Base-by-base conservation (phyloP, 2,329 filamentous ascomycete genomes). In the Trichoderma arundinaceum region DNA sequence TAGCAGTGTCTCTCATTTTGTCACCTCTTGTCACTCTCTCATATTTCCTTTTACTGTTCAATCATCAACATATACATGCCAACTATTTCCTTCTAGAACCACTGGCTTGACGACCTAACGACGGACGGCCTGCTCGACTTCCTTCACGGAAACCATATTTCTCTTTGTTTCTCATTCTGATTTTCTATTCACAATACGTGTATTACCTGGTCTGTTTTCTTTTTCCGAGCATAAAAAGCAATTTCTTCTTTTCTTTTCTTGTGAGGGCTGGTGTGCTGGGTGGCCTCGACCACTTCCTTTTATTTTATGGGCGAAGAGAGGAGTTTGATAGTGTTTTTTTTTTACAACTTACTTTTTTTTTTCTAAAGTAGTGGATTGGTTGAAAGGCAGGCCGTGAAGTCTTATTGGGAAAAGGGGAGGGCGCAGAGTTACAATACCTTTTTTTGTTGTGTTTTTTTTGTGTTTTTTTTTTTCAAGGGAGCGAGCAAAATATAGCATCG, bases 1-100 rank as follows among this genome's bases (percentile, higher is more conserved):
- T 68, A 60, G 56, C 46, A 68, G 33, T 32, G 15, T 41, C 19
- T 51, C 33, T 51, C 17, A 22, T 71, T 66, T 71, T 68, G 69
- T 73, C 70, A 71, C 64, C 73, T 38, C 49, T 69, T 66, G 49
- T 43, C 59, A 63, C 59, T 63, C 59, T 33, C n/a, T 62, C 12
- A 35, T 44, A 44, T 46, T 54, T 38, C 32, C 12, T 44, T 46
- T 51, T 44, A 51, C 38, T 63, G 38, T 63, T 46, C 13, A 63
- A 35, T 38, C 39, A 44, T 28, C 49, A 62, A 44, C 12, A 46
- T 46, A 46, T 46, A 51, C 22, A 61, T 52, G 59, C 39, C 49
- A 53, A 35, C 28, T 43, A 46, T 54, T 54, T 54, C 39, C 48
- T 63, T 63, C 28, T 46, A 53, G 39, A 63, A 38, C 39, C 39